Conservation (phyloP, 805 yeast genomes). For the Candida insectorum region DNA sequence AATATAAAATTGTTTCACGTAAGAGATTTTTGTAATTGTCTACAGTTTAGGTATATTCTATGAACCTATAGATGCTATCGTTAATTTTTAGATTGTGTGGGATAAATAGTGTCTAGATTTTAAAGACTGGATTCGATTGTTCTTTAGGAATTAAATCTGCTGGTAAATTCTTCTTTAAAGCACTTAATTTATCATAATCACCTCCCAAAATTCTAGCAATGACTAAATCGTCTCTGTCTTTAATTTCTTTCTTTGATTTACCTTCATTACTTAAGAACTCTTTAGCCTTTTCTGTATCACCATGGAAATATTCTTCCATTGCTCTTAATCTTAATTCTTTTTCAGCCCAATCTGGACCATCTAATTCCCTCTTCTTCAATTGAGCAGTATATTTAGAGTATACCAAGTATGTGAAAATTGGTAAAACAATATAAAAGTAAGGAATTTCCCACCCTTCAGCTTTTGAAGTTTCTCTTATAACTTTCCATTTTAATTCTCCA, state of each 20-base stretch:
- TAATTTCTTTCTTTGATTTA: conserved; percentile 53
- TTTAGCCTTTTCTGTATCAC: conserved; percentile 47
- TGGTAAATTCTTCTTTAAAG: conserved; percentile 50
- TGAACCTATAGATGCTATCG: background rate
- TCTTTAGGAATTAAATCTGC: conserved; percentile 35
- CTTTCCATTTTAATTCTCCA: conserved; percentile 76
- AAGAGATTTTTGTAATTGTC: conserved; percentile 1
- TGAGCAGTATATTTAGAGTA: conserved; percentile 46
- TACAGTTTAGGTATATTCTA: conserved; percentile 3
- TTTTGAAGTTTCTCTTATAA: conserved; percentile 68
- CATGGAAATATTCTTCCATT: conserved; percentile 60
- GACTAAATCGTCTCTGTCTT: conserved; percentile 70
- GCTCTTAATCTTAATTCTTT: conserved; percentile 75
- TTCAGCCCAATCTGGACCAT: conserved; percentile 74
- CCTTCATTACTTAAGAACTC: conserved; percentile 53
- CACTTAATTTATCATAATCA: conserved; percentile 71
- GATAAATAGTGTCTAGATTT: conserved; percentile 20
- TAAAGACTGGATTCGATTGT: conserved; percentile 29
- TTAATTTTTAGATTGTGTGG: background rate
- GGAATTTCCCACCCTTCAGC: conserved; percentile 83
- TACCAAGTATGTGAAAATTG: conserved; percentile 58
- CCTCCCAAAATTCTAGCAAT: conserved; percentile 81
- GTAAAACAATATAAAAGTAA: conserved; percentile 69
- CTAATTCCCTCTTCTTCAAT: conserved; percentile 35
- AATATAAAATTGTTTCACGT: background rate